Conservation (phyloP, 108 stramenopile species). For the Schizochytrium sp. region DNA sequence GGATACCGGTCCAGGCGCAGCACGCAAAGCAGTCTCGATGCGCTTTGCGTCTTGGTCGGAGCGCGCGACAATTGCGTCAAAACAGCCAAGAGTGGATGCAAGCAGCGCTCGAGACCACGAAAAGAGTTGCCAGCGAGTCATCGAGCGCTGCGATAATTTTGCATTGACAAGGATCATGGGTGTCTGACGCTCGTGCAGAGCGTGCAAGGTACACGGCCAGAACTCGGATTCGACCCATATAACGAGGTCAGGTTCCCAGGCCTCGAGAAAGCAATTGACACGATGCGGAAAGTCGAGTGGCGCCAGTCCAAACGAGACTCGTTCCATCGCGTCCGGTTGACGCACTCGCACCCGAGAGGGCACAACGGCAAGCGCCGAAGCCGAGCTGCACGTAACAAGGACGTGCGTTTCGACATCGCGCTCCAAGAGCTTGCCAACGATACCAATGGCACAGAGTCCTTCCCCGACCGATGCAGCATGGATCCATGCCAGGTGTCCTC, state of each 20-base stretch:
- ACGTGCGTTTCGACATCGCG: conserved; percentile 43
- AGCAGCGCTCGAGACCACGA: neutral
- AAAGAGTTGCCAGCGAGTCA: neutral
- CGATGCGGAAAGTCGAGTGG: neutral
- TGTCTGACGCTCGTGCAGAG: neutral
- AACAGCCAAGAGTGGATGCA: neutral
- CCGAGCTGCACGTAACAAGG: neutral
- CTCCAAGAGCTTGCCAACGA: conserved; percentile 58
- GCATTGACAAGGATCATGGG: neutral
- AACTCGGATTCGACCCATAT: conserved; percentile 5
- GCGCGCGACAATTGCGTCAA: neutral
- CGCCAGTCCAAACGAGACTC: neutral
- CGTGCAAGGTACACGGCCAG: neutral
- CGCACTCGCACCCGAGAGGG: neutral
- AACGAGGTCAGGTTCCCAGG: neutral
- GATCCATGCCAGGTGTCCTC: neutral
- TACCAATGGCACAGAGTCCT: neutral
- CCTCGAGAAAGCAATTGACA: neutral
- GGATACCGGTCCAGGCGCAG: neutral
- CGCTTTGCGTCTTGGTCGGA: neutral
- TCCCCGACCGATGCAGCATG: neutral
- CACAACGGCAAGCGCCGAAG: neutral
- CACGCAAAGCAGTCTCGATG: neutral
- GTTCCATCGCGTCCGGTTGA: neutral
- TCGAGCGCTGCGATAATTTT: neutral